phyloP scores from a whole-genome alignment of 352 stramenopile genomes.

The Phytophthora parvispora region DNA sequence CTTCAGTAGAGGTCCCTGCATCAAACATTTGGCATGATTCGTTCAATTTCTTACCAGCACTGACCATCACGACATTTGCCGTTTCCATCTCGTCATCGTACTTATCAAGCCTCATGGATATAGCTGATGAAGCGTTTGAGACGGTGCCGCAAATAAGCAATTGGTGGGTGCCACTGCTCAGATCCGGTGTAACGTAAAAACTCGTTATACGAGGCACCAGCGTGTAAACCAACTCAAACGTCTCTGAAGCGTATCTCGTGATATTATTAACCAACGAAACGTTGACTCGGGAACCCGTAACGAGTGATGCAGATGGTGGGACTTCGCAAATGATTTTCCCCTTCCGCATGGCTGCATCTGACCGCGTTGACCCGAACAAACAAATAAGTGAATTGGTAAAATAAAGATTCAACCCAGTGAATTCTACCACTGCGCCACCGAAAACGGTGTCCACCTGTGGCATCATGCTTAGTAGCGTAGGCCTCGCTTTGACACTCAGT shows the following conservation, averaged over 20 bases:
- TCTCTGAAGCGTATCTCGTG: constrained; percentile 26
- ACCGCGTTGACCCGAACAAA: constrained; percentile 39
- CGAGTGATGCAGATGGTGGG: constrained; percentile 19
- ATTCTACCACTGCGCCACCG: constrained; percentile 41
- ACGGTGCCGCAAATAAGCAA: constrained; percentile 28
- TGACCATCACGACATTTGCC: neutral
- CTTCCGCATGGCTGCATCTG: constrained; percentile 24
- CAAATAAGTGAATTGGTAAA: constrained; percentile 40
- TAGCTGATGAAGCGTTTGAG: constrained; percentile 1
- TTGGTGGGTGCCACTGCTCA: constrained; percentile 4
- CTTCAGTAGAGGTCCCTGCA: neutral
- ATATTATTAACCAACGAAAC: constrained; percentile 35
- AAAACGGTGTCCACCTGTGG: constrained; percentile 39
- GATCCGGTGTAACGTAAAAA: constrained; percentile 23
- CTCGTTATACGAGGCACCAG: constrained; percentile 27
- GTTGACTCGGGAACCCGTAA: constrained; percentile 16
- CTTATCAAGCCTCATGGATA: constrained; percentile 29
- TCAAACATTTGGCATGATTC: constrained; percentile 31
- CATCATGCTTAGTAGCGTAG: constrained; percentile 35
- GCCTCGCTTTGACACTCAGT: constrained; percentile 29
- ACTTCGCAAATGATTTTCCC: constrained; percentile 36
- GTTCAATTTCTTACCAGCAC: constrained; percentile 16
- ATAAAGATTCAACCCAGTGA: constrained; percentile 43
- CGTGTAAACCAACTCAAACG: constrained; percentile 46
- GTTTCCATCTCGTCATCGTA: constrained; percentile 2